Conservation (phyloP, 2,329 filamentous ascomycete species). For the Fusarium euwallaceae region DNA sequence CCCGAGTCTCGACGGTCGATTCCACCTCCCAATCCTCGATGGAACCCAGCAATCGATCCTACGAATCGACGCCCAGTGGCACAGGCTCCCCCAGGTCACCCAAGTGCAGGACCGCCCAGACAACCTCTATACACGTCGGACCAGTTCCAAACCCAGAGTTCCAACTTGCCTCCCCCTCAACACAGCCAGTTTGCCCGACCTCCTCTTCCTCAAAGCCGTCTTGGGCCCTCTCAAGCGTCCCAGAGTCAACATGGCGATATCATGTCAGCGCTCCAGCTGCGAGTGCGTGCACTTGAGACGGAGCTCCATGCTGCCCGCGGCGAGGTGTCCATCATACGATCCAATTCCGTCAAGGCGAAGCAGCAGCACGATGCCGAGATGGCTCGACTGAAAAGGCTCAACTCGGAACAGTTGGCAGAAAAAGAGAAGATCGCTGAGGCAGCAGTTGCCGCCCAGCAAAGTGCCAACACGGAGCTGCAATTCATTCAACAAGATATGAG, state of each 20-base stretch:
- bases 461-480: constrained; percentile 75
- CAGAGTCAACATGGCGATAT: constrained; percentile 53
- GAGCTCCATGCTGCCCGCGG: constrained; percentile 75
- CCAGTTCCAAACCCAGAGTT: constrained; percentile 48
- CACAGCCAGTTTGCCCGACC: constrained; percentile 60
- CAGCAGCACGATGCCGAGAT: constrained; percentile 75
- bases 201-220: constrained; percentile 45
- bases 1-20: constrained; percentile 44
- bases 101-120: constrained; percentile 28
- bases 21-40: constrained; percentile 54
- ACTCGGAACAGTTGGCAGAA: constrained; percentile 73
- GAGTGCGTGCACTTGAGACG: constrained; percentile 65
- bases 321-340: constrained; percentile 81
- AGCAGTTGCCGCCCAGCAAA: constrained; percentile 74
- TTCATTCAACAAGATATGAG: constrained; percentile 80
- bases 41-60: constrained; percentile 53
- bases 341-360: constrained; percentile 72
- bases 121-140: constrained; percentile 49
- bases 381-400: constrained; percentile 70
- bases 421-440: constrained; percentile 74
- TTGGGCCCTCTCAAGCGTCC: constrained; percentile 41
- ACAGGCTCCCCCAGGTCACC: constrained; percentile 31
- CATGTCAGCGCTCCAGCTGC: constrained; percentile 63
- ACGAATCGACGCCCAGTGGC: constrained; percentile 34
- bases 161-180: constrained; percentile 48